Conservation (phyloP, 495 filamentous ascomycete species). For the Bathelium albidoporum region DNA sequence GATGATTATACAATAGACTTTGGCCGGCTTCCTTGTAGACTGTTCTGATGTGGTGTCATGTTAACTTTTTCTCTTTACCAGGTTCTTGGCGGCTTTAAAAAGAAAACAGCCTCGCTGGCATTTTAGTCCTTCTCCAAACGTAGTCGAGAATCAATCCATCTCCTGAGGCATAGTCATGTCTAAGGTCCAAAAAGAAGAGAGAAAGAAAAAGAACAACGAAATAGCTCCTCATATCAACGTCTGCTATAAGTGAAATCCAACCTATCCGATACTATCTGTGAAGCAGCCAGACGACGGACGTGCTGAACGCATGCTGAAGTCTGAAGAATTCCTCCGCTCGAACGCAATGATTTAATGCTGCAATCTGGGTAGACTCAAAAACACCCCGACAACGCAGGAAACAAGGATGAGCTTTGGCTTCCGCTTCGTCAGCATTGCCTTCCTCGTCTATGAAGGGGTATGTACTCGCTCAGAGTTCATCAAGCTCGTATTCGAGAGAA, state of each 20-base stretch:
- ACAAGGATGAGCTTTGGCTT: too few relatives aligned
- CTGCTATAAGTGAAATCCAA: neutral
- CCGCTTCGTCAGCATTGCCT: neutral
- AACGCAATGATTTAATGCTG: neutral
- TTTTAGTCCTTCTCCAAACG: neutral
- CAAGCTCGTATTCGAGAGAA: neutral
- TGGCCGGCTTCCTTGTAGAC: too few relatives aligned
- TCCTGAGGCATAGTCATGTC: neutral
- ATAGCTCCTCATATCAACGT: neutral
- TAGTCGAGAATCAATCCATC: neutral
- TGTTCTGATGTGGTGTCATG: too few relatives aligned
- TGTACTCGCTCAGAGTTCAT: neutral
- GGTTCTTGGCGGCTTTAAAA: neutral
- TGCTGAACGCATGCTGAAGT: too few relatives aligned
- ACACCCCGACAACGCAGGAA: too few relatives aligned
- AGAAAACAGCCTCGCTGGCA: neutral
- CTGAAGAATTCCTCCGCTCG: neutral
- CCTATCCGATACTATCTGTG: neutral
- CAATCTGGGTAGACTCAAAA: too few relatives aligned
- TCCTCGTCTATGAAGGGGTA: neutral
- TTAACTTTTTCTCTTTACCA: too few relatives aligned
- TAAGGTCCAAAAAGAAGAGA: too few relatives aligned
- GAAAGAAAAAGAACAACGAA: too few relatives aligned
- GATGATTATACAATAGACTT: too few relatives aligned
- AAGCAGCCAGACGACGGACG: too few relatives aligned